Percentiles rank a stretch among this genome's conserved stretches.
Evolutionary conservation across 1,139 yeast species (phyloP).

Genomic region (Yamadazyma kanchanaburiensis): DNA sequence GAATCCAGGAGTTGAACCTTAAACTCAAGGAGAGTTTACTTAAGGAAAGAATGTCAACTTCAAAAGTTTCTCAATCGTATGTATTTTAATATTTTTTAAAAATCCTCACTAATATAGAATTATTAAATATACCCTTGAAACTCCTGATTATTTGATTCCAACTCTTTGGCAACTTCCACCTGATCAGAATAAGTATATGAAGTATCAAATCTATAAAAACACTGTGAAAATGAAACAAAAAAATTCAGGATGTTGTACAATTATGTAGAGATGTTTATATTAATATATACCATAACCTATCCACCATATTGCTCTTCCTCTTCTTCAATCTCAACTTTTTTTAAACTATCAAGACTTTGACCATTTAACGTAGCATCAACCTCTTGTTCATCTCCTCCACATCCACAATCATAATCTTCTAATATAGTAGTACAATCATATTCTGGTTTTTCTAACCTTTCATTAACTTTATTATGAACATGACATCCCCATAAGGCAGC

Average conservation of each 20-base stretch:
- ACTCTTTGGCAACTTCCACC: constrained; percentile 45
- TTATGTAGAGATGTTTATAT: constrained; percentile 12
- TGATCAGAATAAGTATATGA: constrained; percentile 44
- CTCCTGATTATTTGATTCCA: constrained; percentile 54
- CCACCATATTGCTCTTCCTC: constrained; percentile 11
- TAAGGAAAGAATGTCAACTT: constrained; percentile 63
- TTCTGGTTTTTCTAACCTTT: constrained; percentile 59
- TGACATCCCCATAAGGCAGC: constrained; percentile 98
- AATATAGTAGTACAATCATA: constrained; percentile 84
- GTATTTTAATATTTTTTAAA: constrained; percentile 10
- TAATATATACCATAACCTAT: constrained; percentile 1
- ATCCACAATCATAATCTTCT: constrained; percentile 95
- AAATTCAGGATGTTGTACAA: constrained; percentile 41
- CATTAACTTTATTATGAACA: constrained; percentile 85
- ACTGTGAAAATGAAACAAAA: constrained; percentile 7
- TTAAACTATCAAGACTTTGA: constrained; percentile 37
- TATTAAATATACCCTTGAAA: constrained; percentile 41
- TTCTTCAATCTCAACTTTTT: constrained; percentile 42
- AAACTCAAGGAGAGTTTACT: constrained; percentile 52
- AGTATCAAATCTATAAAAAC: constrained; percentile 21
- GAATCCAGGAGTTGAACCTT: constrained; percentile 59
- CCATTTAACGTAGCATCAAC: constrained; percentile 35
- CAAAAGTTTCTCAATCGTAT: constrained; percentile 54
- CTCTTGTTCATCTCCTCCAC: constrained; percentile 69
- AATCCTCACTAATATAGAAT: constrained; percentile 21